These are phyloP conservation scores for Penicillium sp. DNA, from an alignment of 2,329 filamentous ascomycete species.

Conservation along the genomic window DNA sequence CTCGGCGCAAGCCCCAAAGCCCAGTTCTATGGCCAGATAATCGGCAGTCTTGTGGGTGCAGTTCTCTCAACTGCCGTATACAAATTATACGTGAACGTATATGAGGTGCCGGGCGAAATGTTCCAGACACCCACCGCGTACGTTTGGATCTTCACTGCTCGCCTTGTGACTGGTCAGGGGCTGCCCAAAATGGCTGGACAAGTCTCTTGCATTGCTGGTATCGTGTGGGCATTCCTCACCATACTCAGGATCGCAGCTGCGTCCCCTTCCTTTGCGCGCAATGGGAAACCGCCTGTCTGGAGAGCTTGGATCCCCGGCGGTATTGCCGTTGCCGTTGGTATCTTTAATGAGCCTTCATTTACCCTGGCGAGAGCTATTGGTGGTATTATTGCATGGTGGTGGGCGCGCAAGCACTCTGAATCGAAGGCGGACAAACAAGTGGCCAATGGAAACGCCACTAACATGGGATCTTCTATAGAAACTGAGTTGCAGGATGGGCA, in stretches of 20 bases:
- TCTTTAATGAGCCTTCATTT: conserved; percentile 97
- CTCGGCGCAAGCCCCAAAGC: conserved; percentile 89
- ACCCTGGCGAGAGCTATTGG: conserved; percentile 85
- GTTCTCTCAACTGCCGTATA: conserved; percentile 86
- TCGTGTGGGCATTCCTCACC: conserved; percentile 72
- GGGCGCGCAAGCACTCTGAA: conserved; percentile 53
- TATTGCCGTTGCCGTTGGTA: conserved; percentile 86
- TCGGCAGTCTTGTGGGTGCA: conserved; percentile 82
- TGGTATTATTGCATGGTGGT: conserved; percentile 75
- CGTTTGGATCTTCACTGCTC: conserved; percentile 96
- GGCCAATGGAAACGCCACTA: neutral
- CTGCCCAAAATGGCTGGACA: conserved; percentile 79
- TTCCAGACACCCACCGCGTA: conserved; percentile 95
- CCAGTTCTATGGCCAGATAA: conserved; percentile 95
- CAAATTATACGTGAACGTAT: conserved; percentile 84
- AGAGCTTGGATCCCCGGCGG: conserved; percentile 79
- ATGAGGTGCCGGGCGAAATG: conserved; percentile 80
- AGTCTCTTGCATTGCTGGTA: conserved; percentile 73
- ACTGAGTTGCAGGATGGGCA: conserved; percentile 1
- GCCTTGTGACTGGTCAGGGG: conserved; percentile 87
- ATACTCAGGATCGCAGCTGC: conserved; percentile 62
- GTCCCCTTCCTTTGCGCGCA: conserved; percentile 30
- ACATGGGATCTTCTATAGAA: conserved; percentile 1
- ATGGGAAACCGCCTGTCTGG: conserved; percentile 55
- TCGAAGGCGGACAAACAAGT: neutral